Evolutionary conservation across 495 filamentous ascomycete species (phyloP), one percentile per base, ranked within the genome.

Genomic region (Ascodesmis nigricans): DNA sequence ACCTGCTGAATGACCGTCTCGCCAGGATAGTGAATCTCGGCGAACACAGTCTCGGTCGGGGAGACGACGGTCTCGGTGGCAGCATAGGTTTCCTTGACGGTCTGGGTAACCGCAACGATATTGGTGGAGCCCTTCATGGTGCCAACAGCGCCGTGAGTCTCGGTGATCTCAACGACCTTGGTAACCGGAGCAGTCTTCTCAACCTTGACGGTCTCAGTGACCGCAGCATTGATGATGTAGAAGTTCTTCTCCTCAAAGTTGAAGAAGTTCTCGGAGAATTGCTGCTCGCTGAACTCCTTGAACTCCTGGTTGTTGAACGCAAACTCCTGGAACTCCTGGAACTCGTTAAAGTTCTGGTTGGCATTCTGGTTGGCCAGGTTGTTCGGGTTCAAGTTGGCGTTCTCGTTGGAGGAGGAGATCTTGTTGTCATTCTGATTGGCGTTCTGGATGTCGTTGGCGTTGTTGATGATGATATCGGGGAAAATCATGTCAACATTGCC

Each of bases 371-470:
- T 50, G 10, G 33, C 43, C 16, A 50, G 43, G 3, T 50, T 35
- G 14, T 51, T 50, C 2, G 47, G 47, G 15, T 51, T 52, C 18
- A 17, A 32, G 27, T 52, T 52, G 3, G 43, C 30, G 35, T 52
- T 52, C 30, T 52, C 48, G 37, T 52, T 52, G 13, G 35, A 42
- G 39, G 47, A 34, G 19, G 48, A 36, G 6, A 51, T 35, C 23
- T 39, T 39, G 21, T 52, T 52, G 27, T 52, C 43, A 31, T 52
- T 52, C 35, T 50, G 47, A 35, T 52, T 52, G 25, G 48, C 48
- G 33, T 52, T 52, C 37, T 52, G 51, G 36, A 52, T 52, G 33
- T 52, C 48, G 31, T 52, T 52, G 11, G 43, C 33, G 29, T 52
- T 52, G 26, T 49, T 52, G 23, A 52, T 50, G 18, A 50, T 50